Evolutionary conservation across 2,329 filamentous ascomycete species (phyloP).

Genomic region (Exophiala aquamarina): DNA sequence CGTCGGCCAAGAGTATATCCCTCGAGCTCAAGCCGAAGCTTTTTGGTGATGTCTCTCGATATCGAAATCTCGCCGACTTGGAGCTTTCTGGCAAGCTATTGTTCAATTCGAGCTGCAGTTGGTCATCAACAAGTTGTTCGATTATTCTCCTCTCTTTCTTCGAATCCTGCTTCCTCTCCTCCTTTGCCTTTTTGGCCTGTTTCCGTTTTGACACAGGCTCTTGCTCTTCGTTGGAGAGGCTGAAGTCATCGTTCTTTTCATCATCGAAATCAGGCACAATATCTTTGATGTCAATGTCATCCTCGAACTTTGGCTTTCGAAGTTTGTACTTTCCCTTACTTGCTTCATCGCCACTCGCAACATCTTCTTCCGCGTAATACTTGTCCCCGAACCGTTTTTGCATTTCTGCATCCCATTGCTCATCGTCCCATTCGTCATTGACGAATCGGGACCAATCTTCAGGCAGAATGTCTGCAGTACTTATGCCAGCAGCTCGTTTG

Average conservation of each 20-base stretch:
- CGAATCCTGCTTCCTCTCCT: slow-evolving; percentile 67
- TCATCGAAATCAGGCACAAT: slow-evolving; percentile 72
- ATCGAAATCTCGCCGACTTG: slow-evolving; percentile 68
- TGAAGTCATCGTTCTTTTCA: slow-evolving; percentile 50
- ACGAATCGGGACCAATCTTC: slow-evolving; percentile 84
- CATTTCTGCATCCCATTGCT: slow-evolving; percentile 91
- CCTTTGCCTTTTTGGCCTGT: slow-evolving; percentile 50
- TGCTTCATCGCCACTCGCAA: slow-evolving; percentile 69
- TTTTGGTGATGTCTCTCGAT: slow-evolving; percentile 89
- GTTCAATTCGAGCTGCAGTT: slow-evolving; percentile 75
- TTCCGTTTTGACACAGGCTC: slow-evolving; percentile 50
- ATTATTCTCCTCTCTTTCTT: slow-evolving; percentile 79
- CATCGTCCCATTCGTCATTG: slow-evolving; percentile 84
- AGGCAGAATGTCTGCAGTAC: slow-evolving; percentile 60
- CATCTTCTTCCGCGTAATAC: slow-evolving; percentile 76
- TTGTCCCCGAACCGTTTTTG: slow-evolving; percentile 80
- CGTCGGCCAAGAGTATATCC: slow-evolving; percentile 89
- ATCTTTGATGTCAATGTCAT: slow-evolving; percentile 97
- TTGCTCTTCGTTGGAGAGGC: slow-evolving; percentile 52
- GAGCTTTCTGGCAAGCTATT: slow-evolving; percentile 58
- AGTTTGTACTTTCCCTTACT: slow-evolving; percentile 25
- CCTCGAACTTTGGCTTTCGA: slow-evolving; percentile 91
- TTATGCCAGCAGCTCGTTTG: slow-evolving; percentile 81
- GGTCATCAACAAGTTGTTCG: slow-evolving; percentile 80
- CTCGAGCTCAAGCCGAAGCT: slow-evolving; percentile 84